Percentiles rank a stretch among this genome's conserved stretches.
These are phyloP conservation scores for Bipolaris cookei DNA, from an alignment of 2,329 filamentous ascomycete genomes.

Conservation along the genomic window DNA sequence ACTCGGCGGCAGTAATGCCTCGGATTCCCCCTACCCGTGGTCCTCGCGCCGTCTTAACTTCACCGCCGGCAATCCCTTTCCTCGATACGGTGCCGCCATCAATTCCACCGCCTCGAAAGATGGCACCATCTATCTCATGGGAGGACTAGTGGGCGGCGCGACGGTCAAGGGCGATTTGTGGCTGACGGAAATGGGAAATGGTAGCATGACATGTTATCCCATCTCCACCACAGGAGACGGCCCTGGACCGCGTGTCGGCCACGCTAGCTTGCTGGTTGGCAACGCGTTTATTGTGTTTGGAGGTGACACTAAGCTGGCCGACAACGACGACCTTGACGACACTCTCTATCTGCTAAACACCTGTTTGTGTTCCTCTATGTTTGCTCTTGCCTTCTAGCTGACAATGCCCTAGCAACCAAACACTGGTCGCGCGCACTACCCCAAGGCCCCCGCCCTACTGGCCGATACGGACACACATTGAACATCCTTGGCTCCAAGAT, in stretches of 20 bases:
- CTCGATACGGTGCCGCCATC: constrained; percentile 94
- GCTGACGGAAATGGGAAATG: constrained; percentile 89
- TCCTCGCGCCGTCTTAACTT: constrained; percentile 89
- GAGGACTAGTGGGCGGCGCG: constrained; percentile 90
- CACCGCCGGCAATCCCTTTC: constrained; percentile 87
- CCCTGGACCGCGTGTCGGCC: constrained; percentile 91
- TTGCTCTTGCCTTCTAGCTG: constrained; percentile 19
- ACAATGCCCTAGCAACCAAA: constrained; percentile 73
- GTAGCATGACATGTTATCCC: constrained; percentile 87
- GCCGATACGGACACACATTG: constrained; percentile 92
- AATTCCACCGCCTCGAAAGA: constrained; percentile 94
- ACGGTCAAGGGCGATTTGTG: constrained; percentile 97
- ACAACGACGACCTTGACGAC: constrained; percentile 88
- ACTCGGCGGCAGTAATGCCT: constrained; percentile 55
- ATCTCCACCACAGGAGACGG: constrained; percentile 91
- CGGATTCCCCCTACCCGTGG: constrained; percentile 93
- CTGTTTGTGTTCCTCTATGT: constrained; percentile 67
- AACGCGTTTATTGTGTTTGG: constrained; percentile 99
- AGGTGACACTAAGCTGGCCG: constrained; percentile 96
- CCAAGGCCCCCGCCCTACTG: constrained; percentile 81
- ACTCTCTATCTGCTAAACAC: constrained; percentile 97
- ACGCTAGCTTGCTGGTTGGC: constrained; percentile 90
- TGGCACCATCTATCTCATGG: constrained; percentile 97
- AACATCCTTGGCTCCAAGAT: constrained; percentile 98
- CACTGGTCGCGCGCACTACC: constrained; percentile 97